Evolutionary conservation across 306 rosid species (phyloP).

Genomic region (Prunus padus): DNA sequence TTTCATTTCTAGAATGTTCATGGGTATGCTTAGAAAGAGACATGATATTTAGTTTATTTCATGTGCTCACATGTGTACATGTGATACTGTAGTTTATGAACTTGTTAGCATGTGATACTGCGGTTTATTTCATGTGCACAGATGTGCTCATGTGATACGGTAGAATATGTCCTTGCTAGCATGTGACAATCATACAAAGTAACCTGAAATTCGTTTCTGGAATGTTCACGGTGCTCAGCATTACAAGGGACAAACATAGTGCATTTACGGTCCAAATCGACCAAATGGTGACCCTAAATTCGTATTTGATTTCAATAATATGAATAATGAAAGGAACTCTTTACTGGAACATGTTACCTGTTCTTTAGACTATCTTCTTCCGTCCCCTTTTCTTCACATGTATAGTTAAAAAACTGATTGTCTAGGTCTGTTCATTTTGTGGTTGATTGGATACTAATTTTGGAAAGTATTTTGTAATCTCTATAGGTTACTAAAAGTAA

Average conservation of each 20-base stretch:
- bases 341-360: neutral
- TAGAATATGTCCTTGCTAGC: neutral
- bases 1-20: neutral
- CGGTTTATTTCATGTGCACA: neutral
- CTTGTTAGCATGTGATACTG: neutral
- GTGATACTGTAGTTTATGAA: neutral
- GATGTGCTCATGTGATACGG: neutral
- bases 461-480: neutral
- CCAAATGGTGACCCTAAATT: neutral
- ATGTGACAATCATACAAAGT: neutral
- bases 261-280: neutral
- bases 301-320: neutral
- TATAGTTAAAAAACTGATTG: neutral
- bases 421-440: neutral
- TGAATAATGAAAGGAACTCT: neutral
- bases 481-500: neutral
- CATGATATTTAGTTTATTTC: slow-evolving; percentile 1
- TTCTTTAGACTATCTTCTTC: neutral
- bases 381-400: neutral
- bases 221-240: neutral
- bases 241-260: neutral
- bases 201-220: neutral
- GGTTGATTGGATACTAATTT: neutral
- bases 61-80: neutral
- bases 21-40: neutral